phyloP scores from a whole-genome alignment of 805 yeast genomes.

The Alloascoidea africana region DNA sequence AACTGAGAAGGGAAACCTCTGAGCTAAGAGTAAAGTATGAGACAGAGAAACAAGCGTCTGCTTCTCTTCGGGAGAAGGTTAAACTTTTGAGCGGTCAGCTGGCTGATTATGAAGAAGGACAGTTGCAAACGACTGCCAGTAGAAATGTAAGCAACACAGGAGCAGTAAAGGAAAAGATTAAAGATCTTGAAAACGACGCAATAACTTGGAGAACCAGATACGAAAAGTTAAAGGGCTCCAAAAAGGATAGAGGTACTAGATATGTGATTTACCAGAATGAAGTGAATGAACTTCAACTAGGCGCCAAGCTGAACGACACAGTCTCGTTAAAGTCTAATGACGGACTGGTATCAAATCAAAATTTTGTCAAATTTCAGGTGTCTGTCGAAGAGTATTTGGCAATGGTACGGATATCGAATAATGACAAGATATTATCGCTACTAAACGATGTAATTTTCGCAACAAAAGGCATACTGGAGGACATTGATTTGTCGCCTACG shows the following conservation, averaged over 20 bases:
- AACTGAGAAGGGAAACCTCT: conserved; percentile 3
- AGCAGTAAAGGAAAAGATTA: not conserved
- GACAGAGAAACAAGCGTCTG: conserved; percentile 10
- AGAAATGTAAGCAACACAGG: not conserved
- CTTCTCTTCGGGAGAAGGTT: conserved; percentile 10
- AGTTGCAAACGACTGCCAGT: not conserved
- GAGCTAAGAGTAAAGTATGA: conserved; percentile 9
- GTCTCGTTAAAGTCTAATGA: not conserved
- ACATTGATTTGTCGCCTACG: not conserved
- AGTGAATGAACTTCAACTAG: not conserved
- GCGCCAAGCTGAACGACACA: not conserved
- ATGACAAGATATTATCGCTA: not conserved
- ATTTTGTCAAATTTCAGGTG: not conserved
- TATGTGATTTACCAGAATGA: not conserved
- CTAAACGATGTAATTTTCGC: not conserved
- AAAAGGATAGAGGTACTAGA: not conserved
- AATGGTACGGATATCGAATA: not conserved
- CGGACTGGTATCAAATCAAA: not conserved
- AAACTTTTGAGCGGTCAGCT: conserved; percentile 7
- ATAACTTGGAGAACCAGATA: not conserved
- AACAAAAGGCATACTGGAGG: not conserved
- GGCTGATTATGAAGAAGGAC: too few species aligned
- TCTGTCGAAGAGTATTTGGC: not conserved
- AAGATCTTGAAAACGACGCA: not conserved
- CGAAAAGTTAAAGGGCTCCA: not conserved